Conservation (phyloP, 2,329 filamentous ascomycete species). For the Stachybotrys echinatus region DNA sequence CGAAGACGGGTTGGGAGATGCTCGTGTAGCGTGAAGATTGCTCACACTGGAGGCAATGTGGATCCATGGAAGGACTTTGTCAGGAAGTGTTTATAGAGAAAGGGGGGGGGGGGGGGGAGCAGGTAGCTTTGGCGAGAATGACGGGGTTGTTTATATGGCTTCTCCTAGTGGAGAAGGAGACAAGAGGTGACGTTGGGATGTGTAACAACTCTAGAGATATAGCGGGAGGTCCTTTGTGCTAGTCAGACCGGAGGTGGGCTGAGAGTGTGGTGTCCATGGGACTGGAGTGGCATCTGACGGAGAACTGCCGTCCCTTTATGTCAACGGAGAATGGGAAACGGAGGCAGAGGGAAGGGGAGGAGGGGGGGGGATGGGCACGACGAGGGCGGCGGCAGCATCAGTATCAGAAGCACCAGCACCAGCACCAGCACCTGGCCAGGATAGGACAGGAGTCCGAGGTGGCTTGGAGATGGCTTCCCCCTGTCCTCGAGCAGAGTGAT, state of each 20-base stretch:
- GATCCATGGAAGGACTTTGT: conserved; percentile 15
- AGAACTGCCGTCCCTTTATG: background rate
- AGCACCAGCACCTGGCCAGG: background rate
- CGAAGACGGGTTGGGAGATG: conserved; percentile 14
- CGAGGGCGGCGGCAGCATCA: too few species aligned
- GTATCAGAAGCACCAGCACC: too few species aligned
- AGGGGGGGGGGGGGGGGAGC: conserved; percentile 4
- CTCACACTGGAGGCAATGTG: conserved; percentile 19
- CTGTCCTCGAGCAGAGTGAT: background rate
- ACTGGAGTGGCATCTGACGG: background rate
- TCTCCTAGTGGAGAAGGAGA: background rate
- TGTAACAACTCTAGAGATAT: background rate
- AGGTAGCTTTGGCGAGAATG: background rate
- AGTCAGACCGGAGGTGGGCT: background rate
- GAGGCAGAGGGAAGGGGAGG: background rate
- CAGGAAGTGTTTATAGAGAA: background rate
- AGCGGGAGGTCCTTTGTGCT: background rate
- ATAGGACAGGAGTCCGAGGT: background rate
- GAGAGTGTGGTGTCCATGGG: background rate
- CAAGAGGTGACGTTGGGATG: background rate
- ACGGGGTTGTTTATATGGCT: background rate
- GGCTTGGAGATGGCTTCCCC: background rate
- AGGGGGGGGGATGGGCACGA: background rate
- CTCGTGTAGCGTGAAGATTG: conserved; percentile 26
- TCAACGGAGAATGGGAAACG: too few species aligned